These are phyloP conservation scores for Phytophthora pini DNA, from an alignment of 352 stramenopile species.

Conservation along the genomic window DNA sequence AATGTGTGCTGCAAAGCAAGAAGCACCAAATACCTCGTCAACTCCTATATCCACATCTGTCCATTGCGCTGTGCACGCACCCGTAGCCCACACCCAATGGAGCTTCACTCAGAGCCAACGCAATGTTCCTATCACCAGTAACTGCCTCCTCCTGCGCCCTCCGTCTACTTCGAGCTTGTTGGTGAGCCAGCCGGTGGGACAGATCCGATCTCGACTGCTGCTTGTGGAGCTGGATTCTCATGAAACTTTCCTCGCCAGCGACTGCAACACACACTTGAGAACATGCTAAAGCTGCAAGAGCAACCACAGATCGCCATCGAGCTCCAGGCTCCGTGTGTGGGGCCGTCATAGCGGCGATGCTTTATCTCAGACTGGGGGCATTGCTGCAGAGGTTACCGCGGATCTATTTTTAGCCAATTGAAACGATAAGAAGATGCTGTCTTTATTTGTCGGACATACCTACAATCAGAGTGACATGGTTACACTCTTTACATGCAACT, in stretches of 20 bases:
- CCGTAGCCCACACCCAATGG: conserved; percentile 74
- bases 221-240: conserved; percentile 41
- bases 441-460: neutral
- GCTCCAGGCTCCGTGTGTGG: neutral
- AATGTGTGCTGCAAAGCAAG: conserved; percentile 67
- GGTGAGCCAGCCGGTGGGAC: conserved; percentile 30
- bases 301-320: conserved; percentile 21
- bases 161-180: conserved; percentile 59
- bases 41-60: neutral
- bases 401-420: conserved; percentile 31
- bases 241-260: conserved; percentile 9
- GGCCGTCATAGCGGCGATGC: neutral
- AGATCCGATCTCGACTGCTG: conserved; percentile 20
- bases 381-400: neutral
- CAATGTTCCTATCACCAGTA: conserved; percentile 21
- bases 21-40: conserved; percentile 8
- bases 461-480: neutral
- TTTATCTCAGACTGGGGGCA: conserved; percentile 10
- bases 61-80: conserved; percentile 34
- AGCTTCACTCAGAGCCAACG: conserved; percentile 56
- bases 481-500: neutral
- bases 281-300: conserved; percentile 7
- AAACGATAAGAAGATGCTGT: neutral
- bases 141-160: conserved; percentile 32
- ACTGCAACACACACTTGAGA: neutral